Conservation (phyloP, 208 protist species). For the Tritrichomonas foetus region DNA sequence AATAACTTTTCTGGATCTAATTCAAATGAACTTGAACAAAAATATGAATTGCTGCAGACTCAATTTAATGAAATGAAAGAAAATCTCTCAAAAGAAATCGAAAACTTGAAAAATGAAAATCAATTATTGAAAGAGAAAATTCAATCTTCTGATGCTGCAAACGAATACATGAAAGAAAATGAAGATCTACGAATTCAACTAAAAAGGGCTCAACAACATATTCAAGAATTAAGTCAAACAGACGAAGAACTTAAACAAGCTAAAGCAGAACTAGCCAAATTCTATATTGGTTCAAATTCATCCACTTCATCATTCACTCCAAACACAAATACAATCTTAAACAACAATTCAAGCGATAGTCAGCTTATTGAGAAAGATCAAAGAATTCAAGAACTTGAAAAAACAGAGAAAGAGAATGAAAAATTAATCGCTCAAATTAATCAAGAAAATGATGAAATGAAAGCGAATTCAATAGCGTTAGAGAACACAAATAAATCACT, state of each 20-base stretch:
- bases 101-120: neutral
- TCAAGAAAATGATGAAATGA: too few species aligned
- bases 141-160: neutral
- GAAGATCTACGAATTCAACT: neutral
- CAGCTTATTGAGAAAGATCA: too few species aligned
- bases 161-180: neutral
- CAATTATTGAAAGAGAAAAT: neutral
- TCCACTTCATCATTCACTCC: too few species aligned
- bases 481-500: too few species aligned
- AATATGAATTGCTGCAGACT: neutral
- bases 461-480: too few species aligned
- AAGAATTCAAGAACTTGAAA: too few species aligned
- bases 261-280: neutral
- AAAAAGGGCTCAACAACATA: neutral
- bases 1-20: neutral
- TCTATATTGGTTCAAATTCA: neutral
- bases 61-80: neutral
- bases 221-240: neutral
- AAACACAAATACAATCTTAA: too few species aligned
- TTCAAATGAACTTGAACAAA: neutral
- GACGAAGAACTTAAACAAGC: neutral
- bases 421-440: too few species aligned
- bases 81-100: neutral
- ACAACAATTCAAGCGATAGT: too few species aligned
- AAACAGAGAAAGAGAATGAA: too few species aligned